Evolutionary conservation across 768 basidiomycete genomes (phyloP), one percentile per base, ranked within the genome.

Genomic region (Boletus sp.): DNA sequence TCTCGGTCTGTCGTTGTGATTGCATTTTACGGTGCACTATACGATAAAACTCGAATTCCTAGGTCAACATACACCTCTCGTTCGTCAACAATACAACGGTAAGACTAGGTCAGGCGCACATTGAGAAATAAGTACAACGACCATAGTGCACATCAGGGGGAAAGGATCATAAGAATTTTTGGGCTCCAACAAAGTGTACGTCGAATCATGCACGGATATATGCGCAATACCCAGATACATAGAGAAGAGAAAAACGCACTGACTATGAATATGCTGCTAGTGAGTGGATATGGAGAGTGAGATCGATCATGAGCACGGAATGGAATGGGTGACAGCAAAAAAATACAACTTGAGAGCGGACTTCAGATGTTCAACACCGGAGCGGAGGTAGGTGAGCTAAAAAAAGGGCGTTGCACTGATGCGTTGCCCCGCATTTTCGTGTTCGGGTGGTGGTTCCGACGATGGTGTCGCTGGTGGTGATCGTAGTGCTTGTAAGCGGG

Each of bases 371-470:
- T 72, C 54, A 72, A 49, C 7, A 58, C 45, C 17, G 71, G 71
- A 49, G 62, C 65, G 2, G 69, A 65, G 28, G 67, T 59, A 28
- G 71, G 71, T 3, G 71, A 72, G 33, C 81, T 75, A 45, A 71
- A 72, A 55, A 71, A 77, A 11, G 73, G 65, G 59, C 79, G 78
- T 70, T 89, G 87, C 68, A 77, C 71, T 50, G 84, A 80, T 53
- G 77, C 75, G 46, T 79, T 76, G 53, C 81, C 77, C 41, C 87
- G 80, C 50, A 75, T 73, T 74, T 86, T 89, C 68, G 75, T 72
- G 67, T 89, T 89, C 24, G 87, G 85, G 59, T 85, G 82, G 63
- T 82, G 79, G 60, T 84, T 85, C 46, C 78, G 75, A 58, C 80
- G 79, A 52, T 80, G 80, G 37, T 82, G 80, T 50, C 76, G 78